These are phyloP conservation scores for Fraxinus dipetala DNA, from an alignment of 305 asterid genomes.

Conservation along the genomic window DNA sequence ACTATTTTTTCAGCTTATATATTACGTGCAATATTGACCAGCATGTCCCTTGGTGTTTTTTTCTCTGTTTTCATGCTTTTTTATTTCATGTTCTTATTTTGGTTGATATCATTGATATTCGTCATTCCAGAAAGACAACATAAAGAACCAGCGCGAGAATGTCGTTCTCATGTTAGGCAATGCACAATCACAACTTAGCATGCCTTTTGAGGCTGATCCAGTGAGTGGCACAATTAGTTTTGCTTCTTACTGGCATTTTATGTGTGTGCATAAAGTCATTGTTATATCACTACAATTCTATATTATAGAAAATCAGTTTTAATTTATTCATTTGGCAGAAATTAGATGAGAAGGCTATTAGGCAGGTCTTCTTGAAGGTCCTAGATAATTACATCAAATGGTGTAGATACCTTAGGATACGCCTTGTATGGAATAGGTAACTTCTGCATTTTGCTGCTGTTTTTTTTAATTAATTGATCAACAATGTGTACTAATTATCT, in stretches of 20 bases:
- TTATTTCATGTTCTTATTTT: slow-evolving; percentile 18
- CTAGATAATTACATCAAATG: slow-evolving; percentile 95
- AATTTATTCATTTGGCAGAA: slow-evolving; percentile 46
- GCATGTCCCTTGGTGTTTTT: slow-evolving; percentile 5
- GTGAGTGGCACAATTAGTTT: slow-evolving; percentile 52
- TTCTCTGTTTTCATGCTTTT: slow-evolving; percentile 5
- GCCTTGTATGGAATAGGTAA: slow-evolving; percentile 85
- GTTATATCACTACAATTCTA: slow-evolving; percentile 13
- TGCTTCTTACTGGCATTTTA: slow-evolving; percentile 10
- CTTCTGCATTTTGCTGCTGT: slow-evolving; percentile 26
- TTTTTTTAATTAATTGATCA: slow-evolving; percentile 5
- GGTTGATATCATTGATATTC: slow-evolving; percentile 14
- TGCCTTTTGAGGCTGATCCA: slow-evolving; percentile 72
- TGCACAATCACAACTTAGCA: slow-evolving; percentile 77
- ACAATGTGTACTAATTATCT: slow-evolving; percentile 15
- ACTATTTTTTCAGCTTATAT: slow-evolving; percentile 6
- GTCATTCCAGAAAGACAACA: slow-evolving; percentile 79
- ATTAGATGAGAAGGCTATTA: slow-evolving; percentile 82
- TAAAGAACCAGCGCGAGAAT: slow-evolving; percentile 96
- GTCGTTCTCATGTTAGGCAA: slow-evolving; percentile 80
- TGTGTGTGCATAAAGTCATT: slow-evolving; percentile 7
- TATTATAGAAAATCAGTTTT: slow-evolving; percentile 11
- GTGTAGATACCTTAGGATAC: slow-evolving; percentile 89
- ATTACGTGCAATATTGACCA: slow-evolving; percentile 10
- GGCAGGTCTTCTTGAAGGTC: slow-evolving; percentile 88